Percentiles rank a stretch among this genome's conserved stretches.
phyloP scores from a whole-genome alignment of 345 rosid species.

The Lepidium didymum region DNA sequence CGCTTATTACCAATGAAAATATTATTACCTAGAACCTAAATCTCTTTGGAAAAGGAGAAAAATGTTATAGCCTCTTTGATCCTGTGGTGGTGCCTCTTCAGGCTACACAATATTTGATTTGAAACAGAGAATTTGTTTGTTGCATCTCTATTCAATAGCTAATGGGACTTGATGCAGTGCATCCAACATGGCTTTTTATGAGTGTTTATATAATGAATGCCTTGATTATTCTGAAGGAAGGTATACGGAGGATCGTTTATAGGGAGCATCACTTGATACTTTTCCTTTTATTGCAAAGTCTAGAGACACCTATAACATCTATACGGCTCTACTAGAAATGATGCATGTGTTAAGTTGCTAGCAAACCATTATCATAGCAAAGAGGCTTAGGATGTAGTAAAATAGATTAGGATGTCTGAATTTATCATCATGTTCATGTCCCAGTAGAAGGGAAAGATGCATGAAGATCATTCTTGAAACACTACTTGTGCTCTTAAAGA shows the following conservation, averaged over 20 bases:
- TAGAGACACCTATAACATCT: neutral
- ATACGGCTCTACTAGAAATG: neutral
- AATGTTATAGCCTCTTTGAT: no score
- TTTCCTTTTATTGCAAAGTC: neutral
- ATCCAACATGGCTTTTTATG: neutral
- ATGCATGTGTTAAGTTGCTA: neutral
- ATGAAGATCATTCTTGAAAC: neutral
- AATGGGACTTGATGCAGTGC: neutral
- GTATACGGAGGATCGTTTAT: constrained; percentile 42
- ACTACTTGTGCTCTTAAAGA: neutral
- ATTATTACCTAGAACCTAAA: no score
- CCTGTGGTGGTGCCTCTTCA: constrained; percentile 67
- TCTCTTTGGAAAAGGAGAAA: no score
- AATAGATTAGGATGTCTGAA: neutral
- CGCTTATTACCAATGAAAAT: no score
- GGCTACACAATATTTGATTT: constrained; percentile 42
- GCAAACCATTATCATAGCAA: neutral
- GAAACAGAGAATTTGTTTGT: neutral
- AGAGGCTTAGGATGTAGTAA: constrained; percentile 1
- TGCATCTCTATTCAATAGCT: constrained; percentile 8
- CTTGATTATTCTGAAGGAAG: constrained; percentile 55
- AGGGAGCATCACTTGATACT: neutral
- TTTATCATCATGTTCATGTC: neutral
- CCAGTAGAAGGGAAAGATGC: neutral
- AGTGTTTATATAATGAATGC: neutral